phyloP scores from a whole-genome alignment of 805 yeast species.

The Saturnispora mendoncae region DNA sequence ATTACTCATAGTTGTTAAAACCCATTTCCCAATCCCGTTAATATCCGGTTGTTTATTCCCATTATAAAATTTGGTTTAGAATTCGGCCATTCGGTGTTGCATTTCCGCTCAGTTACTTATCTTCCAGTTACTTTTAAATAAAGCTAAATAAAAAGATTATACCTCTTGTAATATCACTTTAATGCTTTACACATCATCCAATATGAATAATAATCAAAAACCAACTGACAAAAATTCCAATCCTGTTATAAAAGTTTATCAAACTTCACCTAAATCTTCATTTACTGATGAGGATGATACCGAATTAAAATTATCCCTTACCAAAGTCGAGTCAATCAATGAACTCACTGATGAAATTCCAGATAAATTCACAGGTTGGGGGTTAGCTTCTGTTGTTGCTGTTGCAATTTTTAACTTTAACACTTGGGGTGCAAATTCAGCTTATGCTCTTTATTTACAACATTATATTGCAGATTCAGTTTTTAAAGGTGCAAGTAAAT shows the following conservation, averaged over 20 bases:
- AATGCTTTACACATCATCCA: too few species aligned
- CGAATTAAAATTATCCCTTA: too few species aligned
- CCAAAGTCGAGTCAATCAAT: slow-evolving; percentile 6
- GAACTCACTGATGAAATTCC: slow-evolving; percentile 28
- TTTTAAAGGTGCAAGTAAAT: slow-evolving; percentile 45
- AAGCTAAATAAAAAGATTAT: too few species aligned
- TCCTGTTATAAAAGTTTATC: not conserved
- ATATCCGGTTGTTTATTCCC: not conserved
- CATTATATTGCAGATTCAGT: slow-evolving; percentile 42
- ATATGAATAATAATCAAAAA: too few species aligned
- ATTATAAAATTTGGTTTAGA: too few species aligned
- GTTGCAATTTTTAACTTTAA: slow-evolving; percentile 43
- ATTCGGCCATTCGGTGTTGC: not conserved
- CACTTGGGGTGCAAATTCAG: slow-evolving; percentile 68
- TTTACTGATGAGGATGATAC: too few species aligned
- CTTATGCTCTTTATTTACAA: slow-evolving; percentile 55
- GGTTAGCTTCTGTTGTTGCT: slow-evolving; percentile 37
- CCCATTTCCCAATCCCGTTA: not conserved
- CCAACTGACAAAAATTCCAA: too few species aligned
- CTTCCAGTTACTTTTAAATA: too few species aligned
- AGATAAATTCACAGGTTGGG: slow-evolving; percentile 68
- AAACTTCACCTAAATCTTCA: too few species aligned
- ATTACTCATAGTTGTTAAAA: too few species aligned
- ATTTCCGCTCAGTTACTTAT: not conserved
- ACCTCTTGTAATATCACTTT: too few species aligned